Evolutionary conservation across 768 basidiomycete species (phyloP).

Genomic region (Rhodocollybia butyracea): DNA sequence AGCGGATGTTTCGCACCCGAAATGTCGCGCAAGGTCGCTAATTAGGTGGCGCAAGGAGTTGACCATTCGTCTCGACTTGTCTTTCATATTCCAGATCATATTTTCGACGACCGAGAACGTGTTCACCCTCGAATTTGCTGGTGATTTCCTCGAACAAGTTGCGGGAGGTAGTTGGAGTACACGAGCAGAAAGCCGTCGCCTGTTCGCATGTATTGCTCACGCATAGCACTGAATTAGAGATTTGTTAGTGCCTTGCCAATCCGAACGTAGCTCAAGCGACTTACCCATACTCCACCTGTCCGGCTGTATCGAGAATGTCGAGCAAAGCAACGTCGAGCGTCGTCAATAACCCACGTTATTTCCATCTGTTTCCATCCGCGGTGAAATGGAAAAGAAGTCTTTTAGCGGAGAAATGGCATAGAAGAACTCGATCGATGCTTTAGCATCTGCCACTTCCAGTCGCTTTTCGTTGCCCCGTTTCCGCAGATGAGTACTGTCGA

Average conservation of each 20-base stretch:
- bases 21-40: too few relatives aligned
- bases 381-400: too few relatives aligned
- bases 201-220: constrained; percentile 98
- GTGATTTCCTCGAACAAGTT: constrained; percentile 96
- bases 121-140: constrained; percentile 94
- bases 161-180: constrained; percentile 96
- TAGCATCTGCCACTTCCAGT: too few relatives aligned
- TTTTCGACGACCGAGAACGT: constrained; percentile 95
- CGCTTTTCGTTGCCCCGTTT: too few relatives aligned
- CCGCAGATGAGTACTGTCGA: too few relatives aligned
- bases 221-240: constrained; percentile 73
- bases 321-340: constrained; percentile 97
- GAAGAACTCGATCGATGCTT: too few relatives aligned
- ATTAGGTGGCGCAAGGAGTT: too few relatives aligned
- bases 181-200: constrained; percentile 98
- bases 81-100: constrained; percentile 94
- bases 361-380: too few relatives aligned
- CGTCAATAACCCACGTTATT: constrained; percentile 96
- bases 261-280: constrained; percentile 33
- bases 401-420: too few relatives aligned
- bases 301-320: constrained; percentile 95
- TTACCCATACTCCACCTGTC: constrained; percentile 97
- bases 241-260: neutral
- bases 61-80: constrained; percentile 95
- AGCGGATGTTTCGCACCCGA: too few relatives aligned